Conservation (phyloP, 805 yeast species). For the Saturnispora silvae region DNA sequence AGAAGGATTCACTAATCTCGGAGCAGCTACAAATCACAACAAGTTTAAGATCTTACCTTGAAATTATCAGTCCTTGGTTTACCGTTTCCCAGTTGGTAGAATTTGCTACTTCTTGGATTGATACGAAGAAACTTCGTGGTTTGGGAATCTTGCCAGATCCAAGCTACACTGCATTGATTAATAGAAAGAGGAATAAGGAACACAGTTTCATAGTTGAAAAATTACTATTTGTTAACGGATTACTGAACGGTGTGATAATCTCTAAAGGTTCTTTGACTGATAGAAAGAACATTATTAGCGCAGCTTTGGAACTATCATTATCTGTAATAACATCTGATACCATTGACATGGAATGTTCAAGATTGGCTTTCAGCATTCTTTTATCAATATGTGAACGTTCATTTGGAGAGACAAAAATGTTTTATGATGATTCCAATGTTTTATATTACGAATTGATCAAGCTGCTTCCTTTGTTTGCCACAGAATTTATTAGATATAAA, state of each 20-base stretch:
- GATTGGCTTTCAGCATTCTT: slow-evolving; percentile 54
- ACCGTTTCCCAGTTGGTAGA: slow-evolving; percentile 31
- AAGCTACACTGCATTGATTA: slow-evolving; percentile 19
- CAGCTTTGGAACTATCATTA: slow-evolving; percentile 45
- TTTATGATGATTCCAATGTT: slow-evolving; percentile 24
- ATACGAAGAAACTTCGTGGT: slow-evolving; percentile 48
- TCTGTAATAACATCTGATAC: slow-evolving; percentile 42
- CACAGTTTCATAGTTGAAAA: slow-evolving; percentile 47
- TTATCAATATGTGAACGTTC: slow-evolving; percentile 33
- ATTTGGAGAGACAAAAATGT: slow-evolving; percentile 16
- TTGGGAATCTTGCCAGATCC: slow-evolving; percentile 33
- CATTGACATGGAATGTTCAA: slow-evolving; percentile 44
- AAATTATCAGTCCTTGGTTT: slow-evolving; percentile 30
- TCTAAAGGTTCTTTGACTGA: slow-evolving; percentile 9
- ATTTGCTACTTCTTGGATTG: slow-evolving; percentile 36
- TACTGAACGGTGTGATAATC: slow-evolving; percentile 32
- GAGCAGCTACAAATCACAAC: slow-evolving; percentile 60
- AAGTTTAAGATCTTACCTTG: slow-evolving; percentile 44
- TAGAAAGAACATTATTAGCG: slow-evolving; percentile 20
- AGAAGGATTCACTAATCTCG: slow-evolving; percentile 36
- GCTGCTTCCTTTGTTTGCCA: slow-evolving; percentile 43
- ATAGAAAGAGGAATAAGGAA: slow-evolving; percentile 36
- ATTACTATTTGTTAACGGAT: slow-evolving; percentile 49
- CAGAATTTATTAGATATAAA: slow-evolving; percentile 41
- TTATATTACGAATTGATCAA: slow-evolving; percentile 38